phyloP scores from a whole-genome alignment of 148 eudicot species.

The Vaccinium corymbosum region DNA sequence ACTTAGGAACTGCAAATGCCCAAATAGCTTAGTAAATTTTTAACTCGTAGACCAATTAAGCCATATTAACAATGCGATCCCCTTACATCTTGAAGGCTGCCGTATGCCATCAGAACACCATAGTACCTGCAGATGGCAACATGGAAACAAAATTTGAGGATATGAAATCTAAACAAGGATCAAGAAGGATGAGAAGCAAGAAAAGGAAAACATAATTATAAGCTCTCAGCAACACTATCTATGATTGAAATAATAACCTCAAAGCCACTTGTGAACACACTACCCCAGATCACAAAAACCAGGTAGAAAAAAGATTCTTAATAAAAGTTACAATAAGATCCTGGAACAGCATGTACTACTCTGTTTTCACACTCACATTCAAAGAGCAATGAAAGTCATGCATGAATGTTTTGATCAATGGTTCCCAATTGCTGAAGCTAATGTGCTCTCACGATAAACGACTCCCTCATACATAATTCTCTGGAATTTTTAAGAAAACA shows the following conservation, averaged over 20 bases:
- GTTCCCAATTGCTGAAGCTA: background rate
- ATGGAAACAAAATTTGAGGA: constrained; percentile 17
- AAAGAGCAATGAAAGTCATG: background rate
- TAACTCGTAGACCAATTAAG: background rate
- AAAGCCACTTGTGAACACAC: background rate
- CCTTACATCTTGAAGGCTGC: constrained; percentile 76
- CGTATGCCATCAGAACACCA: constrained; percentile 77
- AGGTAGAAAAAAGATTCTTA: background rate
- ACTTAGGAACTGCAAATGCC: constrained; percentile 47
- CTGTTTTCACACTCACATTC: background rate
- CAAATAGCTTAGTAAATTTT: constrained; percentile 10
- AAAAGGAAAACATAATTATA: background rate
- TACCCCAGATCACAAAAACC: background rate
- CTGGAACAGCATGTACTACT: background rate
- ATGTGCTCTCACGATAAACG: background rate
- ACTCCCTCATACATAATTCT: background rate
- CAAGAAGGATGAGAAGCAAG: background rate
- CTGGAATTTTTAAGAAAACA: background rate
- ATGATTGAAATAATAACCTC: background rate
- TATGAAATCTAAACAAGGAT: background rate
- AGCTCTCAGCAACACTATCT: background rate
- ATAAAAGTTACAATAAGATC: background rate
- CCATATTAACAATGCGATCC: constrained; percentile 13
- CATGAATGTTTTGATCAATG: background rate
- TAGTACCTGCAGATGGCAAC: constrained; percentile 46